A percentile compares a stretch with the other conserved stretches of the same genome.
These are phyloP conservation scores for Mucor velutinosus DNA, from an alignment of 371 early-diverging fungal genomes.

Conservation along the genomic window DNA sequence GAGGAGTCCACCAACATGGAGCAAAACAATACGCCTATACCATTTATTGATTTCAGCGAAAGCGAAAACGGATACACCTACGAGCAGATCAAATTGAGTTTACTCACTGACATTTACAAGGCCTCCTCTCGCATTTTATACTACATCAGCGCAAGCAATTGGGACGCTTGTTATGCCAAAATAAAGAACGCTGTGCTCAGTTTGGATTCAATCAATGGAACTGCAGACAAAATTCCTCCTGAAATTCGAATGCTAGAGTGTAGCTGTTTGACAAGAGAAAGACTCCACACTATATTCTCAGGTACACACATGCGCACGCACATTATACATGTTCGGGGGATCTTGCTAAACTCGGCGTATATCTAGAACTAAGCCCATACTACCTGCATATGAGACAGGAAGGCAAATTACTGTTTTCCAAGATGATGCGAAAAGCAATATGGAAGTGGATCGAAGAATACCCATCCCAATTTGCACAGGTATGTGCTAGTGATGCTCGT, in stretches of 20 bases:
- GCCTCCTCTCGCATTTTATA: constrained; percentile 77
- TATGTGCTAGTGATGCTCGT: constrained; percentile 63
- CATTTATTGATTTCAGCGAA: constrained; percentile 6
- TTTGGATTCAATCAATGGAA: constrained; percentile 51
- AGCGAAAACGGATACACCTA: constrained; percentile 21
- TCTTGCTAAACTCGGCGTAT: no score
- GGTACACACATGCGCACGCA: constrained; percentile 37
- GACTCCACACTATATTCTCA: constrained; percentile 68
- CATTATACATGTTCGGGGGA: no score
- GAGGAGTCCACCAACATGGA: constrained; percentile 40
- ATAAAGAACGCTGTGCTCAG: constrained; percentile 60
- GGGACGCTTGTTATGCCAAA: constrained; percentile 75
- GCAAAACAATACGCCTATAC: background rate
- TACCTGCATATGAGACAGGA: constrained; percentile 67
- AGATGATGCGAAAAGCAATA: constrained; percentile 73
- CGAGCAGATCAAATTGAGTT: constrained; percentile 38
- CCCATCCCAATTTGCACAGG: constrained; percentile 68
- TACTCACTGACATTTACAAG: constrained; percentile 64
- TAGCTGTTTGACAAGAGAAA: constrained; percentile 66
- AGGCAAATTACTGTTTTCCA: constrained; percentile 67
- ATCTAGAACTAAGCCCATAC: constrained; percentile 61
- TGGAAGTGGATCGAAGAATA: constrained; percentile 88
- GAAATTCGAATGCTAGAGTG: constrained; percentile 79
- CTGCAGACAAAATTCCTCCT: constrained; percentile 48
- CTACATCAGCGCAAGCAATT: constrained; percentile 81